Evolutionary conservation across 192 early-diverging fungal species (phyloP), one percentile per base, ranked within the genome.

Genomic region (Lobosporangium transversale): DNA sequence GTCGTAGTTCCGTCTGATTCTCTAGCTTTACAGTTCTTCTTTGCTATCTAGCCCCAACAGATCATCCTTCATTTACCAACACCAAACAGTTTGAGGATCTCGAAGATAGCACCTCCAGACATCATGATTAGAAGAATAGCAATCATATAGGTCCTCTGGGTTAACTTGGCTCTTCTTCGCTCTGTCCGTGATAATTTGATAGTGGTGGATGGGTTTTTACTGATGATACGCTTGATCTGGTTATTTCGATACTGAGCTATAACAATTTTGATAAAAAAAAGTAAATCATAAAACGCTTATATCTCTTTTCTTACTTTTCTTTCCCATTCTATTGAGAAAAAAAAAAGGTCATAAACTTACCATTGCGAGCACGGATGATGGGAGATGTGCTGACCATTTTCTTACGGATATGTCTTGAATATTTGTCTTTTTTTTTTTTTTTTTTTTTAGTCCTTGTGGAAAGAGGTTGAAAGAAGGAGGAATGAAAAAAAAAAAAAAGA

Each of bases 351-450:
- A n/a, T n/a, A n/a, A n/a, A 18, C 44, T 66, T 66, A 66, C 64
- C 64, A 48, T 57, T 66, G 21, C 53, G 64, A 11, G 64, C 53
- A 26, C 64, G 64, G 44, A 66, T 66, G 10, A 36, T 36, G 31
- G 53, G 64, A 3, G 64, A 66, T 8, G 53, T 20, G 31, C 43
- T 21, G 30, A 53, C 44, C 64, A 66, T 66, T 7, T 14, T 40
- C n/a, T 35, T 23, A 40, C 37, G 37, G 37, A 14, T 40, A 10
- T 40, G 37, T 40, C 14, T 40, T 40, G 14, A 10, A 14, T 40
- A 14, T 10, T 40, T 40, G 37, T 40, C n/a, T n/a, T n/a, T n/a
- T n/a, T n/a, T n/a, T n/a, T n/a, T n/a, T n/a, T n/a, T n/a, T n/a
- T n/a, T n/a, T n/a, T n/a, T n/a, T n/a, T n/a, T n/a, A n/a, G n/a